phyloP scores from a whole-genome alignment of 1,284 basidiomycete species.

The Microbotryum scabiosae region DNA sequence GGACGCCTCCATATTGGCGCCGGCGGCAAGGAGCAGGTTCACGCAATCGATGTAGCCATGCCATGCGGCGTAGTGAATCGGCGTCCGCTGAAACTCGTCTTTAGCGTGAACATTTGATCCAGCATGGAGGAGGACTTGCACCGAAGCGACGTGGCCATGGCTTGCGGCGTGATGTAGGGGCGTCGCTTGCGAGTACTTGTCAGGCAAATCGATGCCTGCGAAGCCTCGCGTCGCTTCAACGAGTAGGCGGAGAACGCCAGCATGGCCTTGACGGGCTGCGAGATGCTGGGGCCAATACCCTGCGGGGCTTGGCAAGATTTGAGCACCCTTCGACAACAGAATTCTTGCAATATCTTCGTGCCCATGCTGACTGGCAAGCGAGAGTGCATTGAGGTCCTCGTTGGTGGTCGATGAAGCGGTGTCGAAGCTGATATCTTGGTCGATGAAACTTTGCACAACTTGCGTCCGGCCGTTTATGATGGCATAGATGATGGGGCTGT shows the following conservation, averaged over 20 bases:
- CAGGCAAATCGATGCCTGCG: conserved; percentile 65
- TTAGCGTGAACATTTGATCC: conserved; percentile 63
- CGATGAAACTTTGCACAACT: conserved; percentile 68
- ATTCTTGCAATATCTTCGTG: conserved; percentile 74
- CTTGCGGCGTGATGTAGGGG: conserved; percentile 93
- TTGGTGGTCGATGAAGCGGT: conserved; percentile 48
- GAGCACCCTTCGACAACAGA: conserved; percentile 67
- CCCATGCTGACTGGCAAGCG: conserved; percentile 82
- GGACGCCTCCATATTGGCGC: conserved; percentile 33
- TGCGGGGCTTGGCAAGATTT: conserved; percentile 76
- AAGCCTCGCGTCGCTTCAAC: conserved; percentile 50
- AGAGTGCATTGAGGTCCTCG: conserved; percentile 71
- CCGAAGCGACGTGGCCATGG: conserved; percentile 70
- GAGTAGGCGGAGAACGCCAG: conserved; percentile 71
- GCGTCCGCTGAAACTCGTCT: conserved; percentile 79
- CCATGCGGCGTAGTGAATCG: conserved; percentile 96
- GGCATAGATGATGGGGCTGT: conserved; percentile 85
- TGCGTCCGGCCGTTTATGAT: conserved; percentile 75
- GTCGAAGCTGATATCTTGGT: conserved; percentile 52
- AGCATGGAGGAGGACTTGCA: conserved; percentile 67
- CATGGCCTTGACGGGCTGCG: conserved; percentile 93
- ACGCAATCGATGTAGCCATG: conserved; percentile 81
- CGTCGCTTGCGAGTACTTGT: conserved; percentile 98
- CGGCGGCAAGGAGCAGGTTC: conserved; percentile 57
- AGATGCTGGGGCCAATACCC: conserved; percentile 95